Conservation (phyloP, 1,139 yeast species). For the Hemisphaericaspora xylofermentans region DNA sequence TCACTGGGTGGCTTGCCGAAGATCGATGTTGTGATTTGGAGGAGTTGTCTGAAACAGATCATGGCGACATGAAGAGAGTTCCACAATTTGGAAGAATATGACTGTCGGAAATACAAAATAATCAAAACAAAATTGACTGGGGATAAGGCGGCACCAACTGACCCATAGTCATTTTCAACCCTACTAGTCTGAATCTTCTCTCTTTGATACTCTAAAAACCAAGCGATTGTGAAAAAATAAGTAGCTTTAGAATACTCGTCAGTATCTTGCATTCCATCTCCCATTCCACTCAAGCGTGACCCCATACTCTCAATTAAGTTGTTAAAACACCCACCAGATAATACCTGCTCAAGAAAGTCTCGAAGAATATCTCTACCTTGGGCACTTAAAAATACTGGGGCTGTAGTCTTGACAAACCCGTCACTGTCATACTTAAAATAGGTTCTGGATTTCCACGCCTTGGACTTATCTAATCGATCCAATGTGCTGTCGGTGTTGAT, state of each 20-base stretch:
- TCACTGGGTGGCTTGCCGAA: constrained; percentile 34
- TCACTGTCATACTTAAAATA: constrained; percentile 48
- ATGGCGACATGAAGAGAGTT: constrained; percentile 68
- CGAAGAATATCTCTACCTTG: constrained; percentile 33
- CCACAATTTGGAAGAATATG: constrained; percentile 52
- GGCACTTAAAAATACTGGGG: constrained; percentile 29
- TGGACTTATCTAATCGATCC: constrained; percentile 61
- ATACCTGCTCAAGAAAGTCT: constrained; percentile 52
- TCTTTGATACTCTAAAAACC: constrained; percentile 58
- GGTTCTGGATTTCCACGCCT: constrained; percentile 59
- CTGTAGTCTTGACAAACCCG: constrained; percentile 27
- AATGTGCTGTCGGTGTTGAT: constrained; percentile 47
- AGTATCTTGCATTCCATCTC: constrained; percentile 29
- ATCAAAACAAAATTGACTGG: constrained; percentile 65
- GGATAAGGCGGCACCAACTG: constrained; percentile 66
- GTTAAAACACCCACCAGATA: constrained; percentile 76
- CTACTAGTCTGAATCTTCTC: constrained; percentile 19
- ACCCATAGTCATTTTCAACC: constrained; percentile 51
- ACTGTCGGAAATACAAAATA: constrained; percentile 53
- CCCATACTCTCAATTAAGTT: constrained; percentile 45
- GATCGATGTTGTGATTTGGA: constrained; percentile 55
- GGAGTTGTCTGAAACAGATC: constrained; percentile 65
- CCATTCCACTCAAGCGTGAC: constrained; percentile 19
- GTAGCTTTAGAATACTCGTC: constrained; percentile 42
- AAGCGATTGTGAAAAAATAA: constrained; percentile 63